Conservation (phyloP, 345 rosid species). For the Hirschfeldia incana region DNA sequence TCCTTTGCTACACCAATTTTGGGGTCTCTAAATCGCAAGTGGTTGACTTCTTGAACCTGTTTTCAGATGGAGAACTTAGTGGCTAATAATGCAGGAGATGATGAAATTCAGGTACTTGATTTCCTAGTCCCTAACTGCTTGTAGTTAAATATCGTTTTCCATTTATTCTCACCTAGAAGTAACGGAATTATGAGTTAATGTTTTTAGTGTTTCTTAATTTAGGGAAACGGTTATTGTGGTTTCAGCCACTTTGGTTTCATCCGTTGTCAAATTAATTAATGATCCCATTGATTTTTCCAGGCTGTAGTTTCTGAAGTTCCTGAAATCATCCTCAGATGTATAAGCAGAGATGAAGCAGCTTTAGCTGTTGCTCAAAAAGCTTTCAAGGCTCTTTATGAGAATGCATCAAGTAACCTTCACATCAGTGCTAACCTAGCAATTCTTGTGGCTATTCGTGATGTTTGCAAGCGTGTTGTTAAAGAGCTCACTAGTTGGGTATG, state of each 20-base stretch:
- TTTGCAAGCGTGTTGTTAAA: slow-evolving; percentile 89
- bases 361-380: slow-evolving; percentile 97
- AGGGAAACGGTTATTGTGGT: neutral
- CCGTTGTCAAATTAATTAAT: neutral
- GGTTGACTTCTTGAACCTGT: slow-evolving; percentile 29
- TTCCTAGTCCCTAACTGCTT: slow-evolving; percentile 3
- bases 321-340: slow-evolving; percentile 90
- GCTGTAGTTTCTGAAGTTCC: slow-evolving; percentile 77
- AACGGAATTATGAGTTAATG: neutral
- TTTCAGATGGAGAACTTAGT: slow-evolving; percentile 81
- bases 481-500: slow-evolving; percentile 99
- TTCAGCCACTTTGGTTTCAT: slow-evolving; percentile 1
- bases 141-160: neutral
- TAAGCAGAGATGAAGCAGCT: slow-evolving; percentile 96
- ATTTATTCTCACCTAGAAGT: neutral
- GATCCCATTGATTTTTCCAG: slow-evolving; percentile 27
- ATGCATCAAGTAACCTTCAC: slow-evolving; percentile 72
- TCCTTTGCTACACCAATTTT: slow-evolving; percentile 8
- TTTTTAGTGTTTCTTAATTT: neutral
- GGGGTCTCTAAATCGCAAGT: slow-evolving; percentile 2
- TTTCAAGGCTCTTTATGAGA: slow-evolving; percentile 87
- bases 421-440: slow-evolving; percentile 79
- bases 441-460: slow-evolving; percentile 88
- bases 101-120: slow-evolving; percentile 75
- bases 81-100: slow-evolving; percentile 64